A percentile compares a stretch with the other conserved stretches of the same genome.
Conservation (phyloP, 2,329 filamentous ascomycete species). For the Penicillium sp. region DNA sequence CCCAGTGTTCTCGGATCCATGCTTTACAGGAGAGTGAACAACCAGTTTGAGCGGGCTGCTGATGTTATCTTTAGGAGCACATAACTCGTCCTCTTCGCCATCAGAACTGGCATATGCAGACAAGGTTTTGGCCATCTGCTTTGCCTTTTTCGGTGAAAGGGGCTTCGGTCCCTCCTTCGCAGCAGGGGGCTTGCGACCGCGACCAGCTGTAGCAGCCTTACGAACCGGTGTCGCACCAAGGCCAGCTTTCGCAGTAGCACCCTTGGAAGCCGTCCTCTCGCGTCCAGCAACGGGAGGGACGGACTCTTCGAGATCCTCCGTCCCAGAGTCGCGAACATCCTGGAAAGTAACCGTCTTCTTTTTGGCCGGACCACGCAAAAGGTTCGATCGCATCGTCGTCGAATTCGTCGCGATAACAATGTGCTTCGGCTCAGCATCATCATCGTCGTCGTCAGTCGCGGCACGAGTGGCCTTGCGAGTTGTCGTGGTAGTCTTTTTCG, state of each 20-base stretch:
- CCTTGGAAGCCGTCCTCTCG: constrained; percentile 20
- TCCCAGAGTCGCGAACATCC: constrained; percentile 39
- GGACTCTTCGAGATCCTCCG: constrained; percentile 34
- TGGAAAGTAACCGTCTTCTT: constrained; percentile 47
- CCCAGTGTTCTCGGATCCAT: constrained; percentile 23
- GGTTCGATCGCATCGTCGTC: constrained; percentile 26
- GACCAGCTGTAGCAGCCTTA: constrained; percentile 29
- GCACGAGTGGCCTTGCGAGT: constrained; percentile 14
- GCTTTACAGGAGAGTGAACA: constrained; percentile 34
- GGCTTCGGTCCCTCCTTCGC: constrained; percentile 32
- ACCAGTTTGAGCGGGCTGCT: constrained; percentile 24
- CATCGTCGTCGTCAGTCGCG: constrained; percentile 4
- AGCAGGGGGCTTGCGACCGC: constrained; percentile 31
- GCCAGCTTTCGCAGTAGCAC: constrained; percentile 31
- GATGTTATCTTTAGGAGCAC: constrained; percentile 31
- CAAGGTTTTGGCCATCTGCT: constrained; percentile 41
- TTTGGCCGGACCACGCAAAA: constrained; percentile 29
- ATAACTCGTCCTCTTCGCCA: constrained; percentile 43
- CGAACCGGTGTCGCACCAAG: constrained; percentile 44
- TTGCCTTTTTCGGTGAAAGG: constrained; percentile 47
- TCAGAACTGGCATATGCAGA: constrained; percentile 36
- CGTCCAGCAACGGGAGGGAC: constrained; percentile 19
- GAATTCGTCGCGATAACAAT: constrained; percentile 29
- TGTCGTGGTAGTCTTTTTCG: constrained; percentile 7
- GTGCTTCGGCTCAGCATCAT: constrained; percentile 18